Evolutionary conservation across 176 grass and related monocot species (phyloP).

Genomic region (Cenchrus purpureus): DNA sequence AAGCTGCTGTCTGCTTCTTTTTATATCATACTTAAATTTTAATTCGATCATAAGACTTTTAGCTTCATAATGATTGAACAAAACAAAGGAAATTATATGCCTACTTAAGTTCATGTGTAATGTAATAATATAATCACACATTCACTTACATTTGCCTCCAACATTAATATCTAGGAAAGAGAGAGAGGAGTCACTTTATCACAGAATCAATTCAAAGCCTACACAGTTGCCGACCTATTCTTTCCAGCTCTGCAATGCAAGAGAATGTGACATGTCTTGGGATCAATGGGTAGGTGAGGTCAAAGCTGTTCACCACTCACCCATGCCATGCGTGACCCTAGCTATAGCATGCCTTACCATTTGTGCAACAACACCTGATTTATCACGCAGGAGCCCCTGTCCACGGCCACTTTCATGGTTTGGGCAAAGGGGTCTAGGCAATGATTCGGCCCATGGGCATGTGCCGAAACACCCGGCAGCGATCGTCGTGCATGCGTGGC

Average conservation of each 20-base stretch:
- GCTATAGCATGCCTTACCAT: conserved; percentile 28
- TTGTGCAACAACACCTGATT: conserved; percentile 44
- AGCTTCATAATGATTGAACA: conserved; percentile 16
- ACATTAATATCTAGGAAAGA: too few relatives aligned
- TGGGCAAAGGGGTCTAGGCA: conserved; percentile 29
- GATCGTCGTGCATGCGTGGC: background rate
- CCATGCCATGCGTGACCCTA: conserved; percentile 21
- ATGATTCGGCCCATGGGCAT: conserved; percentile 22
- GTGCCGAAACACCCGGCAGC: conserved; percentile 11
- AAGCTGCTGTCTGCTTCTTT: background rate
- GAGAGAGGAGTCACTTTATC: too few relatives aligned
- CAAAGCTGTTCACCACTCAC: conserved; percentile 25
- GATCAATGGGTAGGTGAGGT: too few relatives aligned
- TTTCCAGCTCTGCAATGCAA: conserved; percentile 28
- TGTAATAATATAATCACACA: background rate
- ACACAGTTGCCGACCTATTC: conserved; percentile 17
- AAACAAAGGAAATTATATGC: background rate
- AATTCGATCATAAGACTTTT: conserved; percentile 1
- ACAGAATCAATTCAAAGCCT: conserved; percentile 15
- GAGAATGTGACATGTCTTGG: too few relatives aligned
- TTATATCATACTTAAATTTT: background rate
- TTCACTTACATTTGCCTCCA: too few relatives aligned
- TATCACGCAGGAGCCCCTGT: conserved; percentile 36
- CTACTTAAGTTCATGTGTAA: background rate
- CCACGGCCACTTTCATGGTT: conserved; percentile 44